phyloP scores from a whole-genome alignment of 345 rosid genomes.

The Mercurialis annua region DNA sequence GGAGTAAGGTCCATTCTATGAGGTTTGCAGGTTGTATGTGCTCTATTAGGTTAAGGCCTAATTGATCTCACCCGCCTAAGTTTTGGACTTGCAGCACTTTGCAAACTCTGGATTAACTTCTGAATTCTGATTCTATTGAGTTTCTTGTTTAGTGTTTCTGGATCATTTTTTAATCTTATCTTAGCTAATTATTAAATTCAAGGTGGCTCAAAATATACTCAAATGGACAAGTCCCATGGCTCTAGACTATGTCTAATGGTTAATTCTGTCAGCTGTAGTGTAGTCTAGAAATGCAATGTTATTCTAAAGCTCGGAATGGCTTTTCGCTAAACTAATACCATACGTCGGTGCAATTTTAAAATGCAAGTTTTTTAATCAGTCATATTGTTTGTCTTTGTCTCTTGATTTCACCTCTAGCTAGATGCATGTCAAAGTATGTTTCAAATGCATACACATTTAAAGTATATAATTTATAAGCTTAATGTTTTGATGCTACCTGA shows the following conservation, averaged over 20 bases:
- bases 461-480: no score
- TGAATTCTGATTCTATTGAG: neutral
- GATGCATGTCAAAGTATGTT: neutral
- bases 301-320: neutral
- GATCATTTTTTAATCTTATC: neutral
- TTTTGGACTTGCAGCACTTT: neutral
- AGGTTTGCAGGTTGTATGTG: neutral
- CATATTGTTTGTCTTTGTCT: slow-evolving; percentile 5
- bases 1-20: neutral
- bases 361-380: neutral
- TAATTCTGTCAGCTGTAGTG: slow-evolving; percentile 5
- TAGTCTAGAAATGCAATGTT: neutral
- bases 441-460: neutral
- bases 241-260: neutral
- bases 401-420: slow-evolving; percentile 8
- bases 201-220: neutral
- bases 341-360: neutral
- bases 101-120: neutral
- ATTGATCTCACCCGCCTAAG: neutral
- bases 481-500: neutral
- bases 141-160: neutral
- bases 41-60: neutral
- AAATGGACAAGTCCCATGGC: neutral
- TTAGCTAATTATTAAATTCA: neutral
- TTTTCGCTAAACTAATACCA: neutral